Evolutionary conservation across 495 filamentous ascomycete species (phyloP), one percentile per base, ranked within the genome.

Genomic region (Aspergillus panamensis): DNA sequence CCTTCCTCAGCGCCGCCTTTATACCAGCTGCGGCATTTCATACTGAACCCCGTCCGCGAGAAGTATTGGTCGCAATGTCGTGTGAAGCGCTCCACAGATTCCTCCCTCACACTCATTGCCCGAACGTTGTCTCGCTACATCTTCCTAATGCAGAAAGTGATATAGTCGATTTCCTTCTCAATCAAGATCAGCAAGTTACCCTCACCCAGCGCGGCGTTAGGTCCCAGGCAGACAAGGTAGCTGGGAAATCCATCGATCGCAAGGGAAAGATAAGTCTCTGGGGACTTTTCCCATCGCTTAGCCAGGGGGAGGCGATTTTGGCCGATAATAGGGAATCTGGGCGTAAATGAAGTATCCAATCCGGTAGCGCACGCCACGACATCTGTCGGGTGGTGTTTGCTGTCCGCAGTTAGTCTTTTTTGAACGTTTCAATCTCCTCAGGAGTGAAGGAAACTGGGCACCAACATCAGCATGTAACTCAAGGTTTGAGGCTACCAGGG

Each of bases 181-280:
- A 80, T 69, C 31, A 77, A 55, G 25, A 76, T 61, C 21, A 77
- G 66, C 13, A 78, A 57, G 17, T 74, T 78, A 8, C 78, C 79
- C 48, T 79, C 78, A 1, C 74, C 79, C 8, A 81, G 63, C 1
- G 73, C 71, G 9, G 76, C 68, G 50, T 82, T 82, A 6, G 74
- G 75, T 1, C 77, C 76, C 12, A 80, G 61, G 44, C 74, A 71
- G 35, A 82, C 77, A 66, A 86, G 87, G 61, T 84, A 84, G 57
- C 88, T 89, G 3, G 86, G 86, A 63, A 88, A 89, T 0, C 75
- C 79, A 51, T 85, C 78, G 2, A 83, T 75, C 5, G 84, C 81
- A 13, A 82, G 71, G 14, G 80, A 83, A 33, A 85, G 74, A 58
- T 89, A 88, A 4, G 77, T 79, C 58, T 81, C 80, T 0, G 83